Base-by-base conservation (phyloP, 306 rosid species). In the Ammopiptanthus mongolicus region DNA sequence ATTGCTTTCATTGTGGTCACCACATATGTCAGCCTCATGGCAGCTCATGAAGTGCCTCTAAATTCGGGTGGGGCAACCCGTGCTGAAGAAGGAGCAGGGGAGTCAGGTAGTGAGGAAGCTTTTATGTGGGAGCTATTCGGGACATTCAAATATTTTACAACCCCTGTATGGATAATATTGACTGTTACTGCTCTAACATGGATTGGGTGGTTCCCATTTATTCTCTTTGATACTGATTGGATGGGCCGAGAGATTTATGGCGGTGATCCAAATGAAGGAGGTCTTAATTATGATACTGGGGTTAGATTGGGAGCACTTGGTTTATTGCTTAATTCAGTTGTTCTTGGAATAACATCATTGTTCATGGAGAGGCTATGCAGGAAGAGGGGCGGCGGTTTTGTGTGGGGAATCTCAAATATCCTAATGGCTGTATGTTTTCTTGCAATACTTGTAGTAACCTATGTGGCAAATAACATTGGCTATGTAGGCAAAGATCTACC, bases 211-310 rank as follows among this genome's bases (percentile, higher is more conserved):
- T 95, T 95, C 83, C 98, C 98, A 29, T 91, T 95, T 84, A 74
- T 77, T 80, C 97, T 91, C 18, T 95, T 90, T 76, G 97, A 95
- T 86, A 95, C 98, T 68, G 98, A 91, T 72, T 95, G 98, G 98
- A 90, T 95, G 97, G 98, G 98, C 73, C 85, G 98, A 81, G 98
- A 95, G 87, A 90, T 95, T 81, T 95, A 91, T 80, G 97, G 97
- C 2, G 98, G 97, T 66, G 79, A 91, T 87, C 97, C 98, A 81
- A 91, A 90, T 78, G 88, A 81, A 71, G 93, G 78, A 57, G 97
- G 91, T 81, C 84, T 64, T 83, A 77, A 28, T 67, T 91, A 95
- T 77, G 91, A 86, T 82, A 6, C 34, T 19, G 98, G 98, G 66
- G 97, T 95, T 71, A 86, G 98, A 90, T 88, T 90, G 96, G 97